A percentile compares a stretch with the other conserved stretches of the same genome.
Conservation (phyloP, 1,284 basidiomycete species). For the Moesziomyces sp. region DNA sequence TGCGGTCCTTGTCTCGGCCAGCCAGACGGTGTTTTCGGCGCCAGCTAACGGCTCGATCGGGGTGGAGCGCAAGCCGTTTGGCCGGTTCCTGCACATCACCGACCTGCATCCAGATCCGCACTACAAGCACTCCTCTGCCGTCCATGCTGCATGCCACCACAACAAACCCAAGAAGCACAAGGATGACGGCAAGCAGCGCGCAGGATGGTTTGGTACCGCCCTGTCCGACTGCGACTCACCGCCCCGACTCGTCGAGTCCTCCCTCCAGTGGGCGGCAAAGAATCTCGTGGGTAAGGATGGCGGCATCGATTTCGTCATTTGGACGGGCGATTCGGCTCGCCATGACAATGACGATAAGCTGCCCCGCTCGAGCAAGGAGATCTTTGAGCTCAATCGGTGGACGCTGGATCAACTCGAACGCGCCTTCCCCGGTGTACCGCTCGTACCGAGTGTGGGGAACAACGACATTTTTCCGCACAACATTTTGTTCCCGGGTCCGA, state of each 20-base stretch:
- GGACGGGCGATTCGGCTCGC: constrained; percentile 92
- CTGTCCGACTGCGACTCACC: constrained; percentile 87
- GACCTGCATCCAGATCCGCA: constrained; percentile 82
- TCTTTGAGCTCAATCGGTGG: constrained; percentile 79
- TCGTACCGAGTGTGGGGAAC: constrained; percentile 84
- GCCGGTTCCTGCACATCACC: constrained; percentile 80
- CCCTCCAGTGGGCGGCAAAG: constrained; percentile 81
- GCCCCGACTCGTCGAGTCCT: constrained; percentile 79
- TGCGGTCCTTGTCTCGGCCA: no score
- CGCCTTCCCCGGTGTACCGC: constrained; percentile 80
- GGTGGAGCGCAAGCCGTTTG: constrained; percentile 68
- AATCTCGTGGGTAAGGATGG: constrained; percentile 70
- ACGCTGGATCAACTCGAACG: constrained; percentile 78
- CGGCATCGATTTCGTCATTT: constrained; percentile 83
- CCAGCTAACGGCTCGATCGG: background rate
- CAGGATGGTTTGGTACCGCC: constrained; percentile 66
- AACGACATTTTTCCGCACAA: constrained; percentile 69
- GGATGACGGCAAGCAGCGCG: constrained; percentile 48
- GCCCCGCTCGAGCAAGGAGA: constrained; percentile 84
- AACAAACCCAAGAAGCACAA: constrained; percentile 58
- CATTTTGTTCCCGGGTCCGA: constrained; percentile 75
- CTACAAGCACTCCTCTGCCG: constrained; percentile 72
- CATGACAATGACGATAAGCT: constrained; percentile 86
- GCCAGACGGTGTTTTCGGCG: no score
- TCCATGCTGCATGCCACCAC: constrained; percentile 46